Evolutionary conservation across 2,329 filamentous ascomycete species (phyloP).

Genomic region (Furcasterigmium furcatum): DNA sequence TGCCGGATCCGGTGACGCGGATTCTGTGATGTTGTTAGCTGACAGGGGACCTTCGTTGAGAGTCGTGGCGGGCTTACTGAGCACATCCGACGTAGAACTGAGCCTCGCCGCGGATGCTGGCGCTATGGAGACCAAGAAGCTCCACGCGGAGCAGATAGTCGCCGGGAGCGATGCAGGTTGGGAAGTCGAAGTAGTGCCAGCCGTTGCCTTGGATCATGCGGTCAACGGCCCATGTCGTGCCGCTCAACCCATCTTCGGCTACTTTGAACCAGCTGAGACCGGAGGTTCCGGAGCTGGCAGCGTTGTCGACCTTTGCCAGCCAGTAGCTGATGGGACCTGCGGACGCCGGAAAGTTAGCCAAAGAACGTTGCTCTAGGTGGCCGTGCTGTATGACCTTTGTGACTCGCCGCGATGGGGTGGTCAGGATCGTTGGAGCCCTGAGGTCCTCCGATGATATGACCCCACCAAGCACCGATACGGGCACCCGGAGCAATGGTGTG

Average conservation of each 20-base stretch:
- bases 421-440: conserved; percentile 40
- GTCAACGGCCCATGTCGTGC: conserved; percentile 24
- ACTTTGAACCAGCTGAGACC: conserved; percentile 50
- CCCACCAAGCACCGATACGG: conserved; percentile 43
- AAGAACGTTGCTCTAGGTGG: too few species aligned
- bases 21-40: too few species aligned
- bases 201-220: conserved; percentile 16
- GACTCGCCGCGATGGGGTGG: conserved; percentile 42
- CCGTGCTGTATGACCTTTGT: conserved; percentile 37
- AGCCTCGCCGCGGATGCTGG: conserved; percentile 16
- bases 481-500: conserved; percentile 44
- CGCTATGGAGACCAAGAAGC: conserved; percentile 36
- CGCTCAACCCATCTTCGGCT: conserved; percentile 33
- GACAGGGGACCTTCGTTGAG: too few species aligned
- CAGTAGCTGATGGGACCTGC: conserved; percentile 45
- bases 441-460: conserved; percentile 46
- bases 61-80: too few species aligned
- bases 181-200: conserved; percentile 33
- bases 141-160: conserved; percentile 39
- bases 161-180: conserved; percentile 32
- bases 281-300: conserved; percentile 31
- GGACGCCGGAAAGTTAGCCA: too few species aligned
- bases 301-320: conserved; percentile 44
- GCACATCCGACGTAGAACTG: conserved; percentile 21
- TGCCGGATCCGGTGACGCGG: conserved; percentile 18